Evolutionary conservation across 164 flowering plant species (phyloP).

Genomic region (Kalanchoe fedtschenkoi): DNA sequence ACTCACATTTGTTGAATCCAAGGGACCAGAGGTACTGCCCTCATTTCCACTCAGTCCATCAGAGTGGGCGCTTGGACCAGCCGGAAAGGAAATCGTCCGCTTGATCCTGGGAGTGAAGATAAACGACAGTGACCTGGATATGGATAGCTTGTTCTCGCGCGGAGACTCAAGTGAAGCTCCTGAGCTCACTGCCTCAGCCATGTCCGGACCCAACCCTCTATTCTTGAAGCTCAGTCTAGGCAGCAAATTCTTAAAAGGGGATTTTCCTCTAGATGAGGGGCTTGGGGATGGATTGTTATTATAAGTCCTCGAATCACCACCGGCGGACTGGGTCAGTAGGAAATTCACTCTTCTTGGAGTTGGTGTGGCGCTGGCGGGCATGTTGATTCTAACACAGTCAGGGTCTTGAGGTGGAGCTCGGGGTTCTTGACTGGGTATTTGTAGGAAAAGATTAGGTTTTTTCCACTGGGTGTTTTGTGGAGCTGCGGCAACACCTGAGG

Average conservation of each 20-base stretch:
- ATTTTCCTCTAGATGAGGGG: constrained; percentile 27
- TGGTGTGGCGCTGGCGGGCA: constrained; percentile 41
- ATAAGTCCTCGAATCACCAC: too few relatives aligned
- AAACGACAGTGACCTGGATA: constrained; percentile 46
- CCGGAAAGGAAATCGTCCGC: constrained; percentile 52
- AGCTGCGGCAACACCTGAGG: constrained; percentile 25
- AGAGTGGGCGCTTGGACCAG: constrained; percentile 19
- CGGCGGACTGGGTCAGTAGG: constrained; percentile 23
- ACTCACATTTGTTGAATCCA: constrained; percentile 26
- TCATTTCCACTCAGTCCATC: constrained; percentile 21
- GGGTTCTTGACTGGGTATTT: constrained; percentile 36
- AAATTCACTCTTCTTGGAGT: constrained; percentile 61
- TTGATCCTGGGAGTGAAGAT: constrained; percentile 48
- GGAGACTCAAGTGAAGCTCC: constrained; percentile 15
- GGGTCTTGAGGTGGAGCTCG: constrained; percentile 23
- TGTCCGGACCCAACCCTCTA: constrained; percentile 22
- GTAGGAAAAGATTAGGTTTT: constrained; percentile 40
- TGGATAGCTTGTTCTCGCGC: constrained; percentile 32
- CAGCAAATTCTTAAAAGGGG: constrained; percentile 31
- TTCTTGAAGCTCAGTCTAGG: constrained; percentile 42
- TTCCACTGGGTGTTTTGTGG: constrained; percentile 28
- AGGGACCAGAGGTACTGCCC: constrained; percentile 21
- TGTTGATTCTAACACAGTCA: constrained; percentile 34
- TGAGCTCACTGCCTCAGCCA: constrained; percentile 4
- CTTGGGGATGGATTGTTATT: constrained; percentile 24